Base-by-base conservation (phyloP, 495 filamentous ascomycete genomes). In the Monascus purpureus region DNA sequence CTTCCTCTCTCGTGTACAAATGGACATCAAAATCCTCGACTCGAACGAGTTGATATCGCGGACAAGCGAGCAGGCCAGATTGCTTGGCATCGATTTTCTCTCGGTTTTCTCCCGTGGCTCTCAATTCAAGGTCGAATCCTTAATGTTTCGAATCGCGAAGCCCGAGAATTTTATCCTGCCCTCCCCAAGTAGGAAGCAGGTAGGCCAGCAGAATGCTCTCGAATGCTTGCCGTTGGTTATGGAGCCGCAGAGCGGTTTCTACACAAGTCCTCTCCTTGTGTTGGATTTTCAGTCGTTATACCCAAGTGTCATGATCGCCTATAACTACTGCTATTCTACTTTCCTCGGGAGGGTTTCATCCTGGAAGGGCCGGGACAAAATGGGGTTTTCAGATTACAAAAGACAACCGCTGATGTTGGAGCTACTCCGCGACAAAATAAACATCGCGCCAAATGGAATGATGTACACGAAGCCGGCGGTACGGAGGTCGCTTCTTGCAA, bases 241-340 rank as follows among this genome's bases (percentile, higher is more conserved):
- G 90, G 90, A 97, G 45, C 90, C 90, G 2, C 85, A 90, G 48
- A 95, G 88, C 34, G 79, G 75, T 19, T 96, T 96, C 45, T 97
- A 96, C 50, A 82, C 63, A 17, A 88, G 82, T 37, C 90, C 90
- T 0, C 48, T 97, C 8, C 46, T 97, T 8, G 90, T 97, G 1
- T 64, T 97, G 8, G 90, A 97, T 55, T 97, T 97, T 41, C 92
- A 96, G 50, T 90, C 82, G 17, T 63, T 97, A 15, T 97, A 97
- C 46, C 90, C 90, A 2, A 93, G 85, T 46, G 76, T 96, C 29
- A 96, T 97, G 86, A 95, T 97, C 43, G 90, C 90, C 0, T 95
- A 97, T 57, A 97, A 97, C 49, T 94, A 95, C 56, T 97, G 90
- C 60, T 97, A 97, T 52, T 96, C 90, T 0, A 97, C 90, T 0